Base-by-base conservation (phyloP, 179 eudicot genomes). In the Silene noctiflora region DNA sequence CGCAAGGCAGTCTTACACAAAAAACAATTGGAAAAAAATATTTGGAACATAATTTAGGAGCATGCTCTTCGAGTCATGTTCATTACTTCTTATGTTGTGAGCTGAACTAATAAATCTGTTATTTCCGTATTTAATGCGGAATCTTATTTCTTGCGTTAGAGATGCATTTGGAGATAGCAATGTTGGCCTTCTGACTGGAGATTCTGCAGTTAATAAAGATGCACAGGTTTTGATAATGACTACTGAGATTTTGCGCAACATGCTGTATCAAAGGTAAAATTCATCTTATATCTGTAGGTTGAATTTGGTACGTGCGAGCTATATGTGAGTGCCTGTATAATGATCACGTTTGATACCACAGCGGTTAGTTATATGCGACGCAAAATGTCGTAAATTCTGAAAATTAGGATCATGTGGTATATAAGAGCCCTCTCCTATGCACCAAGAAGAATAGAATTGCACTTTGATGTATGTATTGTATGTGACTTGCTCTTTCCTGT, bases 131-230 rank as follows among this genome's bases (percentile, higher is more conserved):
- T 16, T 71, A 4, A 71, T 71, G 75, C 48, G 27, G 31, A 71
- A 7, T 24, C 11, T 8, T 48, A 20, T 46, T 66, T 44, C 24
- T 56, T 75, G 80, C 29, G 72, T 0, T 83, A 95, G 99, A 75
- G 96, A 91, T 68, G 77, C 97, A 79, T 96, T 96, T 87, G 99
- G 99, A 69, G 94, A 89, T 67, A 80, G 82, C 79, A 90, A 88
- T 83, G 98, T 96, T 78, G 99, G 99, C 75, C 99, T 96, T 80
- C 85, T 96, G 78, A 96, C 99, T 1, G 99, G 99, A 74, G 99
- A 96, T 85, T 93, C 99, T 71, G 94, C 96, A 21, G 80, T 96
- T 75, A 95, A 96, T 79, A 91, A 87, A 84, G 99, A 96, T 88
- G 99, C 98, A 75, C 98, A 80, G 77, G 87, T 96, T 80, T 70